Evolutionary conservation across 176 grass and related monocot genomes (phyloP), one percentile per base, ranked within the genome.

Genomic region (Phyllostachys edulis): DNA sequence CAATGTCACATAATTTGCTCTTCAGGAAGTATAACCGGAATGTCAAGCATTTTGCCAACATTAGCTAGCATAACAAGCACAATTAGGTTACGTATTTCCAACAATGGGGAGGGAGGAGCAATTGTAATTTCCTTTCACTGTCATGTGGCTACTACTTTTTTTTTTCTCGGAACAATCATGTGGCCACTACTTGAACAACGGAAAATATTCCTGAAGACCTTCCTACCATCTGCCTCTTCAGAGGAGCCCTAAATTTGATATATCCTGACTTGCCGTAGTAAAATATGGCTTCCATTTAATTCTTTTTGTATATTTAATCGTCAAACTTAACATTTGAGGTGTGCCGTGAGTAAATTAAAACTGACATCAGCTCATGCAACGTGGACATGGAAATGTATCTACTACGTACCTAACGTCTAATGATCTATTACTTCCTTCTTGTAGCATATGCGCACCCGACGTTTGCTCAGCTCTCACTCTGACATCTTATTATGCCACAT

Each of bases 401-500:
- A 39, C 39, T 61, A 39, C n/a, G n/a, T n/a, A n/a, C 23, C 59
- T 69, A 34, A 24, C 70, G 15, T 10, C 27, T 89, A 44, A 85
- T 39, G n/a, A 23, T 34, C 24, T 68, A 14, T 65, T 85, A 41
- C 56, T 84, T 83, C 8, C 3, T 32, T 54, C 12, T 14, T 91
- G 27, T 87, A 95, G 96, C 93, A 12, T 99, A 92, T 42, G 80
- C 80, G 2, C 61, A 96, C 29, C 96, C 96, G 23, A 92, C 63
- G 60, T 99, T 99, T 83, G 77, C 88, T 71, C 96, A 92, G 90
- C 84, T 96, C n/a, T 96, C n/a, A 93, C 91, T 2, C 93, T 94
- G 50, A 94, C 93, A 29, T 99, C 96, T 0, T 94, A 96, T 78
- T 96, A 96, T 57, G 86, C 89, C 2, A 86, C 96, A 87, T 99